Conservation (phyloP, 371 early-diverging fungal species). For the Circinella umbellata region DNA sequence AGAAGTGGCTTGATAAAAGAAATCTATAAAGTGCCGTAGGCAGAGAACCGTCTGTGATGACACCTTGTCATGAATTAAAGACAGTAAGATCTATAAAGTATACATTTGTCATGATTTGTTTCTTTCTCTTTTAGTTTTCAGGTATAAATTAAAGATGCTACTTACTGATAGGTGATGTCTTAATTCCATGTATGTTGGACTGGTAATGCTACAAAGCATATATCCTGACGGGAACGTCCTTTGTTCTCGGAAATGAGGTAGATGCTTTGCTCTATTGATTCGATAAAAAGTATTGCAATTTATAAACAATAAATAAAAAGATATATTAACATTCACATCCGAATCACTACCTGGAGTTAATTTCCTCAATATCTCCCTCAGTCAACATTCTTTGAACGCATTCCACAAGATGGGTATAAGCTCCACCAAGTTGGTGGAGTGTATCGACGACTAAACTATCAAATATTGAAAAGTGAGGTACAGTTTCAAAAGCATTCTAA, state of each 20-base stretch:
- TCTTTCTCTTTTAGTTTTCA: not conserved
- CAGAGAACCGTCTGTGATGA: not conserved
- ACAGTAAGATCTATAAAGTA: not conserved
- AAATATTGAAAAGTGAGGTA: constrained; percentile 12
- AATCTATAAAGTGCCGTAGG: constrained; percentile 13
- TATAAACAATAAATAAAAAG: not conserved
- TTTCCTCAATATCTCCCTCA: not conserved
- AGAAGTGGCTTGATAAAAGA: constrained; percentile 3
- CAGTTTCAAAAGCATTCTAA: constrained; percentile 8
- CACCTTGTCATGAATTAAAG: not conserved
- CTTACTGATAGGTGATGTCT: constrained; percentile 6
- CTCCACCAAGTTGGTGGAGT: constrained; percentile 14
- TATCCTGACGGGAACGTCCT: not conserved
- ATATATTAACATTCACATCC: not conserved
- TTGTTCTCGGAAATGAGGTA: not conserved
- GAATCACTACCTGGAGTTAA: not conserved
- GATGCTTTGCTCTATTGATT: not conserved
- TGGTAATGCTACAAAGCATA: constrained; percentile 6
- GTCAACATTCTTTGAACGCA: not conserved
- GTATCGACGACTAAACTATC: constrained; percentile 1
- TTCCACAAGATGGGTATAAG: not conserved
- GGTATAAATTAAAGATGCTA: not conserved
- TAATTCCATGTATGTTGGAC: constrained; percentile 11
- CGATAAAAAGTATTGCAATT: not conserved
- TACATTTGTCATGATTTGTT: not conserved